Percentiles rank a stretch among this genome's conserved stretches.
Conservation (phyloP, 371 early-diverging fungal genomes). For the Conidiobolus incongruus region DNA sequence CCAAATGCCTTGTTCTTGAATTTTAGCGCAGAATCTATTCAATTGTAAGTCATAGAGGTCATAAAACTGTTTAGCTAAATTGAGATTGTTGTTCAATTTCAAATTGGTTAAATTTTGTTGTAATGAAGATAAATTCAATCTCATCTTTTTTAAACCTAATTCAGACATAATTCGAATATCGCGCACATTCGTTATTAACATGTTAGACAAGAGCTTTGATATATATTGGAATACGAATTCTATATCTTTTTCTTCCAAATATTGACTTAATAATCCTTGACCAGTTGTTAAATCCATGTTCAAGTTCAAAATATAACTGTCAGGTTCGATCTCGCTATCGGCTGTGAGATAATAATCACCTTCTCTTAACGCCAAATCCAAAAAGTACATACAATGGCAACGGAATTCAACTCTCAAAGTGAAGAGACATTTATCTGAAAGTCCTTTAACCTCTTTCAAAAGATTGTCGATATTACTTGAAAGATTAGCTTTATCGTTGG, state of each 20-base stretch:
- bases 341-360: constrained; percentile 42
- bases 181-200: constrained; percentile 38
- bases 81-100: constrained; percentile 36
- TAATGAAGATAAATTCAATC: constrained; percentile 55
- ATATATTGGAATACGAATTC: constrained; percentile 64
- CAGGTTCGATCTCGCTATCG: constrained; percentile 54
- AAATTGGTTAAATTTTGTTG: constrained; percentile 76
- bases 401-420: constrained; percentile 63
- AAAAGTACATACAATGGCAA: constrained; percentile 65
- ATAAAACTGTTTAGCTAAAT: constrained; percentile 45
- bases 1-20: neutral
- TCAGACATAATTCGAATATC: constrained; percentile 48
- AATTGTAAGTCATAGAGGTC: constrained; percentile 34
- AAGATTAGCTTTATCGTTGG: no score
- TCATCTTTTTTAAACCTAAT: constrained; percentile 54
- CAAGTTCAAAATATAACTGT: constrained; percentile 58
- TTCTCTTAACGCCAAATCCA: constrained; percentile 81
- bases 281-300: constrained; percentile 51
- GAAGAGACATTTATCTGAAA: constrained; percentile 58
- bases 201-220: constrained; percentile 42
- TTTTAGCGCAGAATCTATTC: neutral
- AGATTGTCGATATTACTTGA: constrained; percentile 23
- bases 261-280: constrained; percentile 42
- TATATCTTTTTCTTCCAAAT: constrained; percentile 35
- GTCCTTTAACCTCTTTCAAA: constrained; percentile 29